Base-by-base conservation (phyloP, 768 basidiomycete species). In the Clitopilus passeckerianus region DNA sequence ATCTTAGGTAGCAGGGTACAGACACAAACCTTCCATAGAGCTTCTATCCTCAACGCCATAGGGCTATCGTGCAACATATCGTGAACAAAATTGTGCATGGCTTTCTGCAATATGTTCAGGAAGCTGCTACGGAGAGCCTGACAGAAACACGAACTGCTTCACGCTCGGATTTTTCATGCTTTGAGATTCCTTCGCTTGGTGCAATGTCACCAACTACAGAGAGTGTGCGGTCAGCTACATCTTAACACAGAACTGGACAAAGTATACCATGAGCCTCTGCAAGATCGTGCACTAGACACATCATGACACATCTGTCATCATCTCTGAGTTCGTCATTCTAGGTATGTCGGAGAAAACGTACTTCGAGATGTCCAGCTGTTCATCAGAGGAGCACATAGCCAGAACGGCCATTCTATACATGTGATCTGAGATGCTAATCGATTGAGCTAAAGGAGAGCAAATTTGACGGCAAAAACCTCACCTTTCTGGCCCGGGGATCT, bases 371-470 rank as follows among this genome's bases (percentile, higher is more conserved):
- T 92, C 90, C 7, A 93, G 80, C 0, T 77, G 79, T n/a, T 73
- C 55, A 66, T 92, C 92, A 0, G 92, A 87, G 5, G 85, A 82
- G 61, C 93, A 90, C 85, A 99, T 88, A 4, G 94, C 88, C 44
- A 98, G 80, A n/a, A 98, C 70, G 1, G 93, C 89, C 96, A 99
- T 98, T 53, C 96, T 80, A 70, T 94, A 92, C 96, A 97, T 98
- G 67, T 98, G 95, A 71, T 98, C 96, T 7, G 93, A 87, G 62
- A 98, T 95, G 63, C 91, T 93, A 60, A 18, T 37, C 15, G n/a
- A 53, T 34, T 43, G 44, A 43, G 22, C n/a, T 33, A 54, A 34
- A 16, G 37, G 24, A 41, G 7, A 44, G 37, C n/a, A n/a, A 27
- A 35, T 8, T 53, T 20, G 30, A 22, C 5, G 33, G 33, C n/a